These are phyloP conservation scores for Sugiyamaella pinicola DNA, from an alignment of 1,139 yeast species.

Conservation along the genomic window DNA sequence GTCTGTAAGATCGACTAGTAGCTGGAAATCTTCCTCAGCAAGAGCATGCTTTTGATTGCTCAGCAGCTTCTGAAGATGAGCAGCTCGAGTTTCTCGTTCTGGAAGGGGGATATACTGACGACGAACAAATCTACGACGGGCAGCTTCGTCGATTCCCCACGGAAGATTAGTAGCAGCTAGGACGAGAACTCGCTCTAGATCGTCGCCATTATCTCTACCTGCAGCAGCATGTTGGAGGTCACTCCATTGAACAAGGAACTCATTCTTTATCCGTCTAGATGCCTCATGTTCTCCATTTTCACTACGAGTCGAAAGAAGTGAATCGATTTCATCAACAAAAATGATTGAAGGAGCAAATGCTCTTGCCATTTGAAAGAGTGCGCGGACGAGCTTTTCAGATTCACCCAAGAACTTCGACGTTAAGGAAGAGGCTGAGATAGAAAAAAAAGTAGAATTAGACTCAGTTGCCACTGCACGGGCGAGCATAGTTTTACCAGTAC, in stretches of 20 bases:
- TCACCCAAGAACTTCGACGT: conserved; percentile 90
- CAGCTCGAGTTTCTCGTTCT: conserved; percentile 75
- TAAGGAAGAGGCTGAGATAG: conserved; percentile 87
- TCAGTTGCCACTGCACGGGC: conserved; percentile 98
- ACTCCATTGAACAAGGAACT: conserved; percentile 94
- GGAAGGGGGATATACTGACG: conserved; percentile 95
- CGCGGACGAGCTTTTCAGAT: conserved; percentile 89
- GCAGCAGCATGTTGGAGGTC: conserved; percentile 93
- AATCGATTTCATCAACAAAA: conserved; percentile 95
- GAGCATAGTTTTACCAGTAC: conserved; percentile 97
- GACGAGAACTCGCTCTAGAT: conserved; percentile 77
- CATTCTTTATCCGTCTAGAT: conserved; percentile 87
- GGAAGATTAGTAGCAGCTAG: conserved; percentile 96
- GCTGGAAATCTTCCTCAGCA: conserved; percentile 61
- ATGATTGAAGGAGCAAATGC: conserved; percentile 91
- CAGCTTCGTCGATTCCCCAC: conserved; percentile 99
- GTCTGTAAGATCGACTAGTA: conserved; percentile 63
- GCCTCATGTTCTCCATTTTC: conserved; percentile 91
- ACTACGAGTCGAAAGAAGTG: conserved; percentile 77
- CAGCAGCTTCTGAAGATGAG: conserved; percentile 71
- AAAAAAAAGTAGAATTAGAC: conserved; percentile 89
- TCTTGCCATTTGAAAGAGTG: conserved; percentile 81
- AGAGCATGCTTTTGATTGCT: conserved; percentile 72
- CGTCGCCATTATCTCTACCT: conserved; percentile 55
- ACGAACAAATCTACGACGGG: conserved; percentile 89